Evolutionary conservation across 768 basidiomycete genomes (phyloP), one percentile per base, ranked within the genome.

Genomic region (Amanita exitialis): DNA sequence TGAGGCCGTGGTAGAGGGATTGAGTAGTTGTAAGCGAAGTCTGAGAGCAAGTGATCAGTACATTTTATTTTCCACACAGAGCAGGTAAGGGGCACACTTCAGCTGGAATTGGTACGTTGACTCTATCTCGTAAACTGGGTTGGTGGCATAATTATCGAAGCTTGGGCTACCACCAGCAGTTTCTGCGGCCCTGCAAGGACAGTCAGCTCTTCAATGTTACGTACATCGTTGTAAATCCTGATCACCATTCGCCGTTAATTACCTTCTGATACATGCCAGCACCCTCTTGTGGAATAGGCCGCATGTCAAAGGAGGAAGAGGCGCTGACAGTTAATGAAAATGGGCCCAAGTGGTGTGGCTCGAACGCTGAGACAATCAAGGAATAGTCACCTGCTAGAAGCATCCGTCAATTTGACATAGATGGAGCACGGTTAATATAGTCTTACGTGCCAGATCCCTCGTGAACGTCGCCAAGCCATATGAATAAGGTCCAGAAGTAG

Each of bases 191-290:
- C 90, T 88, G 48, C 15, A 50, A 50, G 20, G 15, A 27, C 13
- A 37, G 15, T 54, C 35, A 30, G 9, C 32, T 16, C 35, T 42
- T 27, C 38, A 21, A 20, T 27, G 20, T 6, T 15, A 28, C n/a
- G 12, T 15, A 25, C 6, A 35, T 4, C 7, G 6, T 44, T 6
- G 18, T 1, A 6, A 34, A 37, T 16, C 0, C 28, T 28, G 3
- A 21, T 47, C 54, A 89, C 94, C 94, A 98, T 35, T 72, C 66
- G 3, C 90, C 91, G n/a, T 69, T 75, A 2, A 85, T 57, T 0
- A 72, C 61, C 57, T 87, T 84, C 18, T 66, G 67, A 61, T 85
- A 95, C 91, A 96, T 90, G 0, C 93, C 94, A 0, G 92, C 90
- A 0, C 91, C 93, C 67, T 98, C 95, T 52, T 83, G 79, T 0